phyloP scores from a whole-genome alignment of 106 monocot species.

The Allium fistulosum region DNA sequence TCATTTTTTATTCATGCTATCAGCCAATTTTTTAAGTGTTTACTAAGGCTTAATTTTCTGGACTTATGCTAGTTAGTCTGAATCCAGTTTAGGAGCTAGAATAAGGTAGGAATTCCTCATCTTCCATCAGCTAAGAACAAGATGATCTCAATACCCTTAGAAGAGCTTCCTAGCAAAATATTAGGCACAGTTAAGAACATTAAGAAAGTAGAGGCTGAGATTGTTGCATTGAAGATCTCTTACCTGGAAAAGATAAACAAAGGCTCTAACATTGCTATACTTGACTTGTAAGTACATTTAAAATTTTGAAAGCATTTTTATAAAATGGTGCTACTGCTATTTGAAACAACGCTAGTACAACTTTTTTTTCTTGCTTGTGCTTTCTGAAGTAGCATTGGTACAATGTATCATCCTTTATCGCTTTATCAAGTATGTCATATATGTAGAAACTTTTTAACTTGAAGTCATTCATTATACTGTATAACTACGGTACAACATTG shows the following conservation, averaged over 20 bases:
- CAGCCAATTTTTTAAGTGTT: too few relatives aligned
- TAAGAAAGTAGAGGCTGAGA: constrained; percentile 83
- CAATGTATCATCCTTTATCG: too few relatives aligned
- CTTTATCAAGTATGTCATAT: too few relatives aligned
- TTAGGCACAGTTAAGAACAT: constrained; percentile 53
- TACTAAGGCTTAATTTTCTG: background rate
- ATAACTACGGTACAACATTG: too few relatives aligned
- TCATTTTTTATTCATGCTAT: too few relatives aligned
- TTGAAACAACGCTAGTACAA: too few relatives aligned
- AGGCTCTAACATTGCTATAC: constrained; percentile 72
- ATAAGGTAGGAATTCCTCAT: constrained; percentile 70
- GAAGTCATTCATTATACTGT: too few relatives aligned
- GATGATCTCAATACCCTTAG: constrained; percentile 73
- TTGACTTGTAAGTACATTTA: constrained; percentile 62
- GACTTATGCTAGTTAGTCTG: constrained; percentile 45
- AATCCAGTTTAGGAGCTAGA: constrained; percentile 73
- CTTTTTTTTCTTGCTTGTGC: too few relatives aligned
- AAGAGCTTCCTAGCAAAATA: constrained; percentile 81
- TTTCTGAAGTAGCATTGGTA: too few relatives aligned
- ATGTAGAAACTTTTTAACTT: too few relatives aligned
- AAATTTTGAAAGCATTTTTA: too few relatives aligned
- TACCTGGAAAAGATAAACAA: constrained; percentile 75
- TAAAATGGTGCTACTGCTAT: too few relatives aligned
- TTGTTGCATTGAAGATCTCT: constrained; percentile 82
- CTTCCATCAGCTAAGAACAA: constrained; percentile 79